Base-by-base conservation (phyloP, 352 stramenopile species). In the Elongisporangium prolatum region DNA sequence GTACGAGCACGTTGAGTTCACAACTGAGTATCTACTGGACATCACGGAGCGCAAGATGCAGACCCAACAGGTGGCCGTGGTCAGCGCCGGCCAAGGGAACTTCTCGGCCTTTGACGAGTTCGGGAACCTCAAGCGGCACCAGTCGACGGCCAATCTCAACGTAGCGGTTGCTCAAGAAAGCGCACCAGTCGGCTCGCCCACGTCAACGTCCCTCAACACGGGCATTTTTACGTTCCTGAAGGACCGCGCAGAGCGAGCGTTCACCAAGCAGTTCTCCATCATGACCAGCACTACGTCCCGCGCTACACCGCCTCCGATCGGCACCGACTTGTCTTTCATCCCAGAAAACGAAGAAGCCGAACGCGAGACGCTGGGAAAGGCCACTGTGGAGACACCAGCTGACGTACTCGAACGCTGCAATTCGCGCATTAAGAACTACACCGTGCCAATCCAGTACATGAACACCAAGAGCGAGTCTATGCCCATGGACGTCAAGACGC, bases 51-150 rank as follows among this genome's bases (percentile, higher is more conserved):
- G 72, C 22, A 91, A 91, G 57, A 57, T 91, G 55, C 67, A 81
- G 56, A 71, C 59, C 10, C 64, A 85, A 48, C 71, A 85, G 14
- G 55, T 75, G 0, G 67, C 74, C 22, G 68, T 83, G 24, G 78
- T 87, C 55, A 76, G 86, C 48, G 77, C 73, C 52, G 75, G 79
- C 5, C 75, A 88, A 22, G 75, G 74, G 51, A 75, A 80, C 21
- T 86, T 80, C 59, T 89, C 82, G 4, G 69, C 70, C 18, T 91
- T 91, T 47, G 82, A 91, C 59, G 82, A 91, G 66, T 91, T 89
- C 61, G 82, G 82, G 10, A 91, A 91, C 57, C 69, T 91, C 38
- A 91, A 88, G 61, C 77, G 79, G 50, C 65, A 86, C 20, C 21
- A 67, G 24, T 51, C 67, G 50, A 50, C 54, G 9, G 60, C 34